A percentile compares a stretch with the other conserved stretches of the same genome.
These are phyloP conservation scores for Zoysia japonica DNA, from an alignment of 176 grass and related monocot genomes.

Conservation along the genomic window DNA sequence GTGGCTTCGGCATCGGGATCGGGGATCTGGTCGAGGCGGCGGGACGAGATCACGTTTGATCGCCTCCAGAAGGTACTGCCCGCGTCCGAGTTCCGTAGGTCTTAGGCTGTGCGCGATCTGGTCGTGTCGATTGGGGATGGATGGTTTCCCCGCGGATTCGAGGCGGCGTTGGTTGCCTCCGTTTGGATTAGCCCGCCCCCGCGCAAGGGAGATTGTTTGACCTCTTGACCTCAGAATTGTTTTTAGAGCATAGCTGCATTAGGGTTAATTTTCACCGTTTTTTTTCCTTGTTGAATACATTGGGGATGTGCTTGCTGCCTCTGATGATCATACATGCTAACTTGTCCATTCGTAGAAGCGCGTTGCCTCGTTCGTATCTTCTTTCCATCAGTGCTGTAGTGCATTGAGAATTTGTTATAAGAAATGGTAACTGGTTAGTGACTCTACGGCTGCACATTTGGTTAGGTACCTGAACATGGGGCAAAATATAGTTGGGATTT, in stretches of 20 bases:
- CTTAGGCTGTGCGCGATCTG: constrained; percentile 23
- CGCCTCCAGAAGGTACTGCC: constrained; percentile 82
- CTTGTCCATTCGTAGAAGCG: constrained; percentile 26
- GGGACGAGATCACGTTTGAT: constrained; percentile 94
- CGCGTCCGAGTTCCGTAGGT: background rate
- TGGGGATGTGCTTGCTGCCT: constrained; percentile 6
- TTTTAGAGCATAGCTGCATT: background rate
- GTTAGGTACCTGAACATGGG: background rate
- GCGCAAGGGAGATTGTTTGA: constrained; percentile 2
- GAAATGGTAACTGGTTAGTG: background rate
- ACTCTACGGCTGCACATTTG: background rate
- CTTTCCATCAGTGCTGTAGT: constrained; percentile 31
- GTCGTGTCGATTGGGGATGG: constrained; percentile 11
- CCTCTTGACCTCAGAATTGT: background rate
- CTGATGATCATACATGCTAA: constrained; percentile 19
- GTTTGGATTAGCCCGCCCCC: constrained; percentile 18
- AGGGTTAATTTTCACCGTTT: constrained; percentile 4
- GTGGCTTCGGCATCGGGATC: constrained; percentile 49
- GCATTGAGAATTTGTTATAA: constrained; percentile 19
- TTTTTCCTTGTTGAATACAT: constrained; percentile 22
- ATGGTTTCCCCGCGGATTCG: background rate
- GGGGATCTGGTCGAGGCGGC: constrained; percentile 91
- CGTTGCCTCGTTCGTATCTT: background rate
- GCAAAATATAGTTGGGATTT: background rate
- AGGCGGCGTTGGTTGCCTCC: background rate